These are phyloP conservation scores for Graphilbum ipis-grandicollis DNA, from an alignment of 2,329 filamentous ascomycete genomes.

Conservation along the genomic window DNA sequence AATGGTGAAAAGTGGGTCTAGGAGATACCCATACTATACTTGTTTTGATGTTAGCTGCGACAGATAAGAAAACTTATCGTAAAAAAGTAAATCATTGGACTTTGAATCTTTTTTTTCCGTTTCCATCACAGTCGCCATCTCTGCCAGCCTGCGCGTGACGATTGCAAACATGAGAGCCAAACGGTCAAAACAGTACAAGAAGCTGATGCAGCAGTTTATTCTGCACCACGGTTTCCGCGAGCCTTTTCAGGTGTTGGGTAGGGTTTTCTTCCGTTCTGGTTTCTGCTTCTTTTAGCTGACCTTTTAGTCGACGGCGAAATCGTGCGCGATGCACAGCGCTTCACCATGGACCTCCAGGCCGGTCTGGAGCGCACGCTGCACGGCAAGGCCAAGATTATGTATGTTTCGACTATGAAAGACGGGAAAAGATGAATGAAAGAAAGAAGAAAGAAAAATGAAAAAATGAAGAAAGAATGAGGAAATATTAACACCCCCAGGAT, in stretches of 20 bases:
- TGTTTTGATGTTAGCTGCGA: neutral
- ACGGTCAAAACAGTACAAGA: slow-evolving; percentile 40
- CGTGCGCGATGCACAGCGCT: slow-evolving; percentile 61
- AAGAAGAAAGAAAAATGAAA: too few relatives aligned
- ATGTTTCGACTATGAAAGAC: too few relatives aligned
- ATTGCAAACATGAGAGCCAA: slow-evolving; percentile 10
- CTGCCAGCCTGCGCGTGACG: too few relatives aligned
- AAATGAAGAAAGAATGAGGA: too few relatives aligned
- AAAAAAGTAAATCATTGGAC: slow-evolving; percentile 1
- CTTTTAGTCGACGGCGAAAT: slow-evolving; percentile 63
- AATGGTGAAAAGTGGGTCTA: neutral
- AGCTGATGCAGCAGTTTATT: slow-evolving; percentile 86
- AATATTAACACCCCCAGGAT: slow-evolving; percentile 3
- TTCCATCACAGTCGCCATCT: neutral
- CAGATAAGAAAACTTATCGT: slow-evolving; percentile 9
- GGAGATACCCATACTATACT: too few relatives aligned
- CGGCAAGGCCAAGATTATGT: slow-evolving; percentile 68
- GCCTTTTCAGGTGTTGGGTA: slow-evolving; percentile 77
- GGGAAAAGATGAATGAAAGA: too few relatives aligned
- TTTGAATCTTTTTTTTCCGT: neutral
- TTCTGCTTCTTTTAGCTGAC: neutral
- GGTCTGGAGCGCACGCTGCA: slow-evolving; percentile 70
- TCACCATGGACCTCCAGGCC: slow-evolving; percentile 75
- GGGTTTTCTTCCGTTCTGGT: too few relatives aligned
- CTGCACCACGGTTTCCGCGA: slow-evolving; percentile 80